These are phyloP conservation scores for Bidens hawaiensis DNA, from an alignment of 140 eudicot genomes.

Conservation along the genomic window DNA sequence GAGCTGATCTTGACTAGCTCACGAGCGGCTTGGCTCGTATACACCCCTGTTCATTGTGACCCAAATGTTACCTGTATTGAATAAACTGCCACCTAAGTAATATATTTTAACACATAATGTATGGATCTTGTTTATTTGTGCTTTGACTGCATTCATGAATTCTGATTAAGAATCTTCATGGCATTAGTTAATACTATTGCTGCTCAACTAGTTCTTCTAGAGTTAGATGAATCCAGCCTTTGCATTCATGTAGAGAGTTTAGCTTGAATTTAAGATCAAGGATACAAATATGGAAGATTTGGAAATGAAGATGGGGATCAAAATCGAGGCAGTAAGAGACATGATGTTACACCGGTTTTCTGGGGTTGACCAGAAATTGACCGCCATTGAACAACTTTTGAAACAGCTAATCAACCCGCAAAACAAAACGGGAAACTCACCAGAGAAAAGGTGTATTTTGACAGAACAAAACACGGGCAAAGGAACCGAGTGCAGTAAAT, in stretches of 20 bases:
- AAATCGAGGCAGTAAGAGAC: neutral
- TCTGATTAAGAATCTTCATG: no score
- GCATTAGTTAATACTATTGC: no score
- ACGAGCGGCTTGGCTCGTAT: no score
- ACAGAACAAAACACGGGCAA: neutral
- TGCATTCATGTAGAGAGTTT: no score
- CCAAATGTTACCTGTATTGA: neutral
- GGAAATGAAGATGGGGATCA: slow-evolving; percentile 1
- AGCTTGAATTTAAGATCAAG: neutral
- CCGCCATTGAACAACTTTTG: slow-evolving; percentile 8
- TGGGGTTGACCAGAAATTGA: slow-evolving; percentile 7
- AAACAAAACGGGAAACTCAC: neutral
- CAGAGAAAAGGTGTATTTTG: neutral
- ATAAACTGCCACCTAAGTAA: neutral
- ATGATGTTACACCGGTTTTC: neutral
- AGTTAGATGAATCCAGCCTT: no score
- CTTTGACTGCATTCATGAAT: no score
- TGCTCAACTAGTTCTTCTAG: no score
- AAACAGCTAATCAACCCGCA: neutral
- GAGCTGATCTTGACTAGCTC: no score
- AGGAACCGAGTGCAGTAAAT: neutral
- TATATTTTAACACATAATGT: neutral
- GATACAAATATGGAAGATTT: neutral
- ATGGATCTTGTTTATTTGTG: no score
- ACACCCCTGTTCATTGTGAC: no score